phyloP scores from a whole-genome alignment of 108 stramenopile species.

The Epithemia pelagica region DNA sequence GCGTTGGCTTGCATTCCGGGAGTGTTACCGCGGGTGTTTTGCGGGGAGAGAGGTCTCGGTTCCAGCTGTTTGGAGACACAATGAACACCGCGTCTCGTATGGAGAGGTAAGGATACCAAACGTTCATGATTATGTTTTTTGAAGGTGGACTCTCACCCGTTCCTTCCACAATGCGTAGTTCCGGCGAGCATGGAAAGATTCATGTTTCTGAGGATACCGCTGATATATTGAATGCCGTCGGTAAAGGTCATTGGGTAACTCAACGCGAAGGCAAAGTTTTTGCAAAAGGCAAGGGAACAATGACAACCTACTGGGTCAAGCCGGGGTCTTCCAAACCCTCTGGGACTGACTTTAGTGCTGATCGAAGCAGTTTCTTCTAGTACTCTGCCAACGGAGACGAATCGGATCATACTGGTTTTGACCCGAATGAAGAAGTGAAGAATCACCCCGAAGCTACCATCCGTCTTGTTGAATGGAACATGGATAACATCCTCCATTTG shows the following conservation, averaged over 20 bases:
- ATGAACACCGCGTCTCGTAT: not conserved
- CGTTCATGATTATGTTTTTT: too few species aligned
- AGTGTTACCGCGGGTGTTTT: constrained; percentile 53
- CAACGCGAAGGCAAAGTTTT: not conserved
- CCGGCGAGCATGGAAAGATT: not conserved
- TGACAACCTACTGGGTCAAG: not conserved
- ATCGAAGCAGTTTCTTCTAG: not conserved
- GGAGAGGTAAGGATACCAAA: not conserved
- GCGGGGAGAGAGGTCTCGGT: constrained; percentile 47
- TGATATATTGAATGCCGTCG: not conserved
- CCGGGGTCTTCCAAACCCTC: not conserved
- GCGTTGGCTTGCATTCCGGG: constrained; percentile 52
- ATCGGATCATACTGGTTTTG: not conserved
- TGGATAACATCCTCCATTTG: not conserved
- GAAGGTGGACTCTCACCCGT: too few species aligned
- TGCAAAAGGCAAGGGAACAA: not conserved
- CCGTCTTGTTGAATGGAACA: not conserved
- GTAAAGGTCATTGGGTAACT: not conserved
- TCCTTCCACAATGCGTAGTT: too few species aligned
- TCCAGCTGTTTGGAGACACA: constrained; percentile 24
- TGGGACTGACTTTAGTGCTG: not conserved
- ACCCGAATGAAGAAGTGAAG: not conserved
- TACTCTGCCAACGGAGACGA: not conserved
- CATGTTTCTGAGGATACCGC: not conserved
- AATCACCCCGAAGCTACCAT: not conserved